phyloP scores from a whole-genome alignment of 2,329 filamentous ascomycete species.

The Colletotrichum tropicale region DNA sequence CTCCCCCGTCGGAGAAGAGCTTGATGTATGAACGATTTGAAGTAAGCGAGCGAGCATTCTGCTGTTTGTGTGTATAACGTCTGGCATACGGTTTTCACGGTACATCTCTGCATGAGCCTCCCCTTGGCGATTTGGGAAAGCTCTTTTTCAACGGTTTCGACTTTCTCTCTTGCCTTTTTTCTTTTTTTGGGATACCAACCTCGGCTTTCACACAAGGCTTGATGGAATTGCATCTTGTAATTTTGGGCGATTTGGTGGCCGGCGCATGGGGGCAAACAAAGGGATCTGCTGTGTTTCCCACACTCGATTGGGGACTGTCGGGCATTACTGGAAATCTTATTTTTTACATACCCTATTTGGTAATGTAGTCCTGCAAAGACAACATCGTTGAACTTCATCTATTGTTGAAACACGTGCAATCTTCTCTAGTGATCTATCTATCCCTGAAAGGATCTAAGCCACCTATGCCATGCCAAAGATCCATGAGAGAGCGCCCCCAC shows the following conservation, averaged over 20 bases:
- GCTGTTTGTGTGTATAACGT: background rate
- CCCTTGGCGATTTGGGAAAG: background rate
- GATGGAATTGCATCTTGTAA: constrained; percentile 15
- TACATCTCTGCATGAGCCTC: constrained; percentile 7
- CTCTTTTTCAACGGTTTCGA: background rate
- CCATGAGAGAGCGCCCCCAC: background rate
- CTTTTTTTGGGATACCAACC: constrained; percentile 14
- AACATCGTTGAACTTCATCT: background rate
- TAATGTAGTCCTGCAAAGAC: constrained; percentile 9
- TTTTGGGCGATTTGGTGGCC: background rate
- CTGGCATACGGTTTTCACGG: constrained; percentile 3
- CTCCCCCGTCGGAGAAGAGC: constrained; percentile 17
- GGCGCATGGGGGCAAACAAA: background rate
- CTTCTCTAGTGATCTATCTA: background rate
- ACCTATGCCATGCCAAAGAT: background rate
- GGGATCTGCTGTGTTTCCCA: background rate
- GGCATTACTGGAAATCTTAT: background rate
- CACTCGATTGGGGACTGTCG: background rate
- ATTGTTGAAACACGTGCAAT: background rate
- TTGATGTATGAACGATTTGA: background rate
- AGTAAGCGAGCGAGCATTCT: constrained; percentile 15
- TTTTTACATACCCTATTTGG: constrained; percentile 17
- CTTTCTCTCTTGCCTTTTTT: background rate
- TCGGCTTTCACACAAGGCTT: constrained; percentile 1
- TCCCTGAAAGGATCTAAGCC: background rate